A percentile compares a stretch with the other conserved stretches of the same genome.
Conservation (phyloP, 139 green algal species). For the Trebouxia sp. region DNA sequence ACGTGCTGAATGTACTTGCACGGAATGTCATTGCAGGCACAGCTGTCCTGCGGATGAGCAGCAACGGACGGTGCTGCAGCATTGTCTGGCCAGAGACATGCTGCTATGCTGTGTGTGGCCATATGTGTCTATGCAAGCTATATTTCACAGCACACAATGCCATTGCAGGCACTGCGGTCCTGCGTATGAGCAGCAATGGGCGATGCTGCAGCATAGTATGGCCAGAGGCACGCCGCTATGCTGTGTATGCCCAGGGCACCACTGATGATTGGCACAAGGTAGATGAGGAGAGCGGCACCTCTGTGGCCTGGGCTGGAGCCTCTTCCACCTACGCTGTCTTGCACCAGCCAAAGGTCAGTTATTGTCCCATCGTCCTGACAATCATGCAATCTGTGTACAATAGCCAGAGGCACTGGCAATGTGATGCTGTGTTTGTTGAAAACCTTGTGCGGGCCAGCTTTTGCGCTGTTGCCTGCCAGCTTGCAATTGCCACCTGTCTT, state of each 20-base stretch:
- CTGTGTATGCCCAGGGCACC: constrained; percentile 15
- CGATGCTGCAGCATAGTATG: constrained; percentile 35
- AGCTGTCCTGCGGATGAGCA: constrained; percentile 21
- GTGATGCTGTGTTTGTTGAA: too few relatives aligned
- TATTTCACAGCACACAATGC: too few relatives aligned
- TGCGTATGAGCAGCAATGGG: constrained; percentile 29
- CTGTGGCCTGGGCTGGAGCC: constrained; percentile 34
- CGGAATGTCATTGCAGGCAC: constrained; percentile 26
- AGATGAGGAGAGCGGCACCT: constrained; percentile 5
- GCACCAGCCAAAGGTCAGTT: constrained; percentile 20
- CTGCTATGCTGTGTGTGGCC: constrained; percentile 13
- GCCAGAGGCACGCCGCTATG: constrained; percentile 30
- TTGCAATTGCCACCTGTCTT: too few relatives aligned
- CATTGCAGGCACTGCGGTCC: constrained; percentile 14
- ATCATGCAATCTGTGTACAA: too few relatives aligned
- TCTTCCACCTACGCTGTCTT: constrained; percentile 37
- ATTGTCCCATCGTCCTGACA: too few relatives aligned
- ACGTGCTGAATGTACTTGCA: too few relatives aligned
- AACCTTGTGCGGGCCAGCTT: too few relatives aligned
- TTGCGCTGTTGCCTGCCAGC: too few relatives aligned
- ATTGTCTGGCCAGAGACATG: constrained; percentile 32
- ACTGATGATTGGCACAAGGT: constrained; percentile 30
- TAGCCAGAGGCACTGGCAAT: too few relatives aligned
- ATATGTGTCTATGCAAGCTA: too few relatives aligned
- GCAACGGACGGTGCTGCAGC: constrained; percentile 8